These are phyloP conservation scores for Phytopythium delawarense DNA, from an alignment of 352 stramenopile genomes.

Conservation along the genomic window DNA sequence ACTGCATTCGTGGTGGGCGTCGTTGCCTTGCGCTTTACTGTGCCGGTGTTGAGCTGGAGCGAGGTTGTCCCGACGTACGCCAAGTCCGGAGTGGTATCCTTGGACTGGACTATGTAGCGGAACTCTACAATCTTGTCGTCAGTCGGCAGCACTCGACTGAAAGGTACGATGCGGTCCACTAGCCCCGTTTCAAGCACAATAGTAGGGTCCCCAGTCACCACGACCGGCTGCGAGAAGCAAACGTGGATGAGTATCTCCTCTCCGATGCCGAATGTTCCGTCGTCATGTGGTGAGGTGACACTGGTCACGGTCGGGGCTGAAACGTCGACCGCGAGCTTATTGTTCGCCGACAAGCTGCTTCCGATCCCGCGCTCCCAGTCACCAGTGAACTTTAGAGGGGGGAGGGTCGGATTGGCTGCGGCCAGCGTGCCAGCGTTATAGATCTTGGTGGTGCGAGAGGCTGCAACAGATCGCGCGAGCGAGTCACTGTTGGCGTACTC, in stretches of 20 bases:
- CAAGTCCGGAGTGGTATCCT: conserved; percentile 65
- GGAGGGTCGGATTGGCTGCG: conserved; percentile 38
- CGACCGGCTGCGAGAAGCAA: conserved; percentile 60
- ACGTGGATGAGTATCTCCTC: conserved; percentile 70
- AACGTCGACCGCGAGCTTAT: conserved; percentile 47
- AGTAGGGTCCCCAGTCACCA: conserved; percentile 48
- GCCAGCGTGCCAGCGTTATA: conserved; percentile 30
- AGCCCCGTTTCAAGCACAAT: conserved; percentile 62
- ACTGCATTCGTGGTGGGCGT: conserved; percentile 43
- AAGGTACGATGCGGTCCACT: conserved; percentile 57
- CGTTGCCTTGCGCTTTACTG: conserved; percentile 50
- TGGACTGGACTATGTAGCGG: conserved; percentile 64
- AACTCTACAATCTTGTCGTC: conserved; percentile 56
- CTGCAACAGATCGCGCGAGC: conserved; percentile 33
- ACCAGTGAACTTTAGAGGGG: conserved; percentile 37
- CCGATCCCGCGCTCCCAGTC: conserved; percentile 61
- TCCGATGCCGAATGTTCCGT: conserved; percentile 72
- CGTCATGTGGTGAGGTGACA: conserved; percentile 51
- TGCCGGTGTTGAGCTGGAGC: conserved; percentile 52
- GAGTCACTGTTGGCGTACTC: conserved; percentile 73
- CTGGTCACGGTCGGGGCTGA: conserved; percentile 34
- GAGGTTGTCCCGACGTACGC: conserved; percentile 45
- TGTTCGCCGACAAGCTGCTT: conserved; percentile 53
- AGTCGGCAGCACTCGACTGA: conserved; percentile 33
- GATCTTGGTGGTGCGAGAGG: conserved; percentile 20